These are phyloP conservation scores for Mycena rebaudengoi DNA, from an alignment of 768 basidiomycete species.

Conservation along the genomic window DNA sequence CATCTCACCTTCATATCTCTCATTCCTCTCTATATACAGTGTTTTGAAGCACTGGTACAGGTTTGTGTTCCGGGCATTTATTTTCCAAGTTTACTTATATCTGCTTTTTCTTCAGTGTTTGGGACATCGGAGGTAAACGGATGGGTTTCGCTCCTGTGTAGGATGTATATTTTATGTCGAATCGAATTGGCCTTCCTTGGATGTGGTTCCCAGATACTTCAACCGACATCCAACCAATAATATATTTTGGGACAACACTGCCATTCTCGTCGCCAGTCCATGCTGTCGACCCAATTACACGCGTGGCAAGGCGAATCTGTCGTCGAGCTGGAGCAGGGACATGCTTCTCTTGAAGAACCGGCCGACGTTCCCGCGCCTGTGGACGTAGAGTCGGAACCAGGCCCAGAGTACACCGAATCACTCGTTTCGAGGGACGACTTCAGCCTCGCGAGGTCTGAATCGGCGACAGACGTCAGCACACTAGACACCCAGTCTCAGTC, in stretches of 20 bases:
- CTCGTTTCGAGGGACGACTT: slow-evolving; percentile 4
- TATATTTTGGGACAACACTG: too few relatives aligned
- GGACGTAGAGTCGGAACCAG: background rate
- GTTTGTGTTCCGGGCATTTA: background rate
- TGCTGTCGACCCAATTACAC: too few relatives aligned
- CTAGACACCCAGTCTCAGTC: slow-evolving; percentile 1
- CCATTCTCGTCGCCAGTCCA: too few relatives aligned
- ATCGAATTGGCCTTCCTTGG: too few relatives aligned
- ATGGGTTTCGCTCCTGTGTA: slow-evolving; percentile 67
- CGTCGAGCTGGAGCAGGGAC: slow-evolving; percentile 1
- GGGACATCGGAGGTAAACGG: slow-evolving; percentile 57
- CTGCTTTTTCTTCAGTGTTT: slow-evolving; percentile 45
- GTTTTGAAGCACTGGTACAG: slow-evolving; percentile 65
- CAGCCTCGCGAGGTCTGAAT: slow-evolving; percentile 10
- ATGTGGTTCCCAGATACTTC: too few relatives aligned
- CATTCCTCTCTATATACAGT: slow-evolving; percentile 33
- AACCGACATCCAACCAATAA: too few relatives aligned
- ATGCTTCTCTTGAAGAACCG: background rate
- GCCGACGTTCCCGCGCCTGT: background rate
- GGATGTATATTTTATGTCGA: too few relatives aligned
- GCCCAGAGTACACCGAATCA: slow-evolving; percentile 19
- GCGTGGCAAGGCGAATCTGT: too few relatives aligned
- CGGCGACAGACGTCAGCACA: slow-evolving; percentile 14
- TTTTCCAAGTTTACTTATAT: background rate
- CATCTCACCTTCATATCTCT: background rate